Conservation (phyloP, 2,329 filamentous ascomycete genomes). For the Tympanopsis confertula region DNA sequence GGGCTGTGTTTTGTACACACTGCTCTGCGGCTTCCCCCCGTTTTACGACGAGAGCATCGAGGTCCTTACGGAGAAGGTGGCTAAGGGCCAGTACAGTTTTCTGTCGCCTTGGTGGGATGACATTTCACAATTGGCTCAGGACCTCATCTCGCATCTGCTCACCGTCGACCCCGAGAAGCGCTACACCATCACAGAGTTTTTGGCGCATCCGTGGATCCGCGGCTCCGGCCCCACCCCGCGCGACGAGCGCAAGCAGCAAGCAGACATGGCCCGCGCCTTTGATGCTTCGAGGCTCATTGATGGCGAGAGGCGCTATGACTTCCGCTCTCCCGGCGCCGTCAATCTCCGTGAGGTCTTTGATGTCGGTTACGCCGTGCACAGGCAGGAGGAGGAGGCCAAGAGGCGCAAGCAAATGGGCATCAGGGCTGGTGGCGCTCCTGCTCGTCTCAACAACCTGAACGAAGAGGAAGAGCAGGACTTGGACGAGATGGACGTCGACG, state of each 20-base stretch:
- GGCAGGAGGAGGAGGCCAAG: constrained; percentile 92
- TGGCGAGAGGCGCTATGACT: constrained; percentile 66
- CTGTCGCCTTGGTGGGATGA: constrained; percentile 99
- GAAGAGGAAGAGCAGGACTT: constrained; percentile 55
- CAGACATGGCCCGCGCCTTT: constrained; percentile 40
- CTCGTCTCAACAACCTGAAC: constrained; percentile 50
- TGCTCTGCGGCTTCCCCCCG: constrained; percentile 95
- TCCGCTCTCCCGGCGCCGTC: constrained; percentile 86
- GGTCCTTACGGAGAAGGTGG: constrained; percentile 95
- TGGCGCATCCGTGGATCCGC: constrained; percentile 88
- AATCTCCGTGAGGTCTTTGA: constrained; percentile 96
- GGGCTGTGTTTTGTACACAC: constrained; percentile 89
- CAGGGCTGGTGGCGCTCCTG: constrained; percentile 50
- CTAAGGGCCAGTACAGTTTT: constrained; percentile 92
- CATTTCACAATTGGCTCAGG: constrained; percentile 87
- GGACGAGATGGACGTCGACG: constrained; percentile 50
- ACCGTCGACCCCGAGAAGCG: constrained; percentile 92
- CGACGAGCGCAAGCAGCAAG: constrained; percentile 42
- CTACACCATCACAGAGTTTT: constrained; percentile 84
- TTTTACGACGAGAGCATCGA: constrained; percentile 99
- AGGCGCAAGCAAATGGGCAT: constrained; percentile 71
- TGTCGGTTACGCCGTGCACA: constrained; percentile 88
- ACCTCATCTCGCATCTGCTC: constrained; percentile 82
- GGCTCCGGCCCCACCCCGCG: constrained; percentile 44
- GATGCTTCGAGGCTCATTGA: constrained; percentile 41